Percentiles rank a stretch among this genome's conserved stretches.
phyloP scores from a whole-genome alignment of 768 basidiomycete species.

The Lactarius akahatsu region DNA sequence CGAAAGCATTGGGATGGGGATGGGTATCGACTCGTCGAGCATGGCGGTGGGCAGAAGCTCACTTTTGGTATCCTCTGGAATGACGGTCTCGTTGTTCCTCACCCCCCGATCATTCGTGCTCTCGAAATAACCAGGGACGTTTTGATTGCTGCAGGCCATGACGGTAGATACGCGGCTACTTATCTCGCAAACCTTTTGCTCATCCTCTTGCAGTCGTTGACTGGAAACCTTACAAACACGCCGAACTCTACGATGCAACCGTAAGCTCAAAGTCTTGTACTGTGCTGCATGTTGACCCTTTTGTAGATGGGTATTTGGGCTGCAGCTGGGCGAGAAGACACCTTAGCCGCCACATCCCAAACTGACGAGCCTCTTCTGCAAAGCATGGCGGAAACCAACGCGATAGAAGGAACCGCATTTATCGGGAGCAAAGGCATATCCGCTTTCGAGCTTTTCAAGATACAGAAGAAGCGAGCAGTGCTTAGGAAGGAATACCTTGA shows the following conservation, averaged over 20 bases:
- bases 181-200: background rate
- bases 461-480: conserved; percentile 43
- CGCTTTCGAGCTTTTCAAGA: conserved; percentile 44
- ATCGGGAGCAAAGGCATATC: conserved; percentile 15
- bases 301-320: conserved; percentile 24
- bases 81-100: conserved; percentile 47
- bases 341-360: conserved; percentile 15
- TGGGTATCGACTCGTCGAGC: conserved; percentile 58
- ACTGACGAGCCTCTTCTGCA: conserved; percentile 27
- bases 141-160: conserved; percentile 50
- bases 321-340: conserved; percentile 24
- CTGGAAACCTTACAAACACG: conserved; percentile 35
- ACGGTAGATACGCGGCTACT: conserved; percentile 35
- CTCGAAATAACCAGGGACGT: conserved; percentile 47
- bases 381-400: conserved; percentile 17
- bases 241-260: conserved; percentile 35
- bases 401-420: conserved; percentile 3
- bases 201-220: conserved; percentile 37
- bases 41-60: conserved; percentile 47
- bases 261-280: conserved; percentile 18
- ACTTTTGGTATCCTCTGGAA: conserved; percentile 41
- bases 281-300: background rate
- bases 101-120: conserved; percentile 53
- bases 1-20: conserved; percentile 62
- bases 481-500: conserved; percentile 48